These are phyloP conservation scores for Rhexocercosporidium sp. DNA, from an alignment of 2,329 filamentous ascomycete genomes.

Conservation along the genomic window DNA sequence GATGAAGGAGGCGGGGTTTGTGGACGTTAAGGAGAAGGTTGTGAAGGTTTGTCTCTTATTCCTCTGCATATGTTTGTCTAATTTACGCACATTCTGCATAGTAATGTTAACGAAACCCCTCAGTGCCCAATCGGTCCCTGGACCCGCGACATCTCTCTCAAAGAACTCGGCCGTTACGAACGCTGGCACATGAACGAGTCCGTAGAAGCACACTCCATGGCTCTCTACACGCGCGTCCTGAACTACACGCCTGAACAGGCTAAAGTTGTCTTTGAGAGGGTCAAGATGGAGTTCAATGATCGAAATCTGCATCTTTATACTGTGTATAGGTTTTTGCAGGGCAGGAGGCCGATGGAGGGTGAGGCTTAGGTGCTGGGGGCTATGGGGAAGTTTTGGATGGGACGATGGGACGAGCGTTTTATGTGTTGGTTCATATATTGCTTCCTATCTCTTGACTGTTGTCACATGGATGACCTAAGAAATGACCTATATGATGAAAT, in stretches of 20 bases:
- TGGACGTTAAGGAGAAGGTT: constrained; percentile 42
- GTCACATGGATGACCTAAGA: background rate
- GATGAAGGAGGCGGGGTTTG: constrained; percentile 47
- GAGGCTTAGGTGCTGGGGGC: background rate
- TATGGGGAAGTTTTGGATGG: background rate
- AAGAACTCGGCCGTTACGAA: constrained; percentile 44
- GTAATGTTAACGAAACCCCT: background rate
- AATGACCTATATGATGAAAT: background rate
- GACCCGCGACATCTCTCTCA: constrained; percentile 44
- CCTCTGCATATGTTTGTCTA: background rate
- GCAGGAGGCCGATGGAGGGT: constrained; percentile 35
- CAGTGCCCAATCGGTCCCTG: constrained; percentile 47
- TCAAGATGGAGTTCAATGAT: constrained; percentile 25
- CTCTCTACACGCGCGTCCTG: constrained; percentile 25
- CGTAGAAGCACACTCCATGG: constrained; percentile 25
- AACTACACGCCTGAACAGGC: constrained; percentile 22
- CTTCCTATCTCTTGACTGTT: background rate
- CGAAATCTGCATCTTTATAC: constrained; percentile 24
- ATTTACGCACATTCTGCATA: too few species aligned
- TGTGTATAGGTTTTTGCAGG: constrained; percentile 27
- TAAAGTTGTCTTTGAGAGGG: constrained; percentile 18
- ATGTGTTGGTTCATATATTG: background rate
- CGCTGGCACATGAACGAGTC: constrained; percentile 24
- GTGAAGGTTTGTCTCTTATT: constrained; percentile 19
- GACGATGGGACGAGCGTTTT: background rate